These are phyloP conservation scores for Lecanoromycetidae sp. DNA, from an alignment of 2,329 filamentous ascomycete genomes.

Conservation along the genomic window DNA sequence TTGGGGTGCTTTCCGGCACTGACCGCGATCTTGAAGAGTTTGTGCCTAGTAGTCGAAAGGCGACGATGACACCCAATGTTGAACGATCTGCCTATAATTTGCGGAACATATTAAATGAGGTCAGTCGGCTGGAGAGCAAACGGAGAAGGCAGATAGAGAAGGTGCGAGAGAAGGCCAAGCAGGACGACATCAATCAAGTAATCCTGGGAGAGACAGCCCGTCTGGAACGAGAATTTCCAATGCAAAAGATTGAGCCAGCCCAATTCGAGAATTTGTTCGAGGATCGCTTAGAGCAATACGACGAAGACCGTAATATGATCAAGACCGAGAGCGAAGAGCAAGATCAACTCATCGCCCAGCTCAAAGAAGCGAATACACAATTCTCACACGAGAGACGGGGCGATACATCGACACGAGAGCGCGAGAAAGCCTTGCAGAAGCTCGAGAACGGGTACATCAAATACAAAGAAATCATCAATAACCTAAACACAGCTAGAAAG, in stretches of 20 bases:
- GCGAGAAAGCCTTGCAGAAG: conserved; percentile 74
- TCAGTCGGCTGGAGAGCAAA: conserved; percentile 68
- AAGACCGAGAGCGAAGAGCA: conserved; percentile 65
- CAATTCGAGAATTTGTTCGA: conserved; percentile 92
- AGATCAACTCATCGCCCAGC: conserved; percentile 53
- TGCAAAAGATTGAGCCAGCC: conserved; percentile 70
- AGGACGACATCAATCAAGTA: conserved; percentile 78
- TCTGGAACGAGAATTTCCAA: conserved; percentile 74
- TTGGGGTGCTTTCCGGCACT: conserved; percentile 64
- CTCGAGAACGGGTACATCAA: conserved; percentile 87
- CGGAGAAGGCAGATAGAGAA: conserved; percentile 68
- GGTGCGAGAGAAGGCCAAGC: conserved; percentile 64
- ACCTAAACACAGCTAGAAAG: conserved; percentile 80
- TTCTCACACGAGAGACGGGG: conserved; percentile 62
- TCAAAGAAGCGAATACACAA: conserved; percentile 63
- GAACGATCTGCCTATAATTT: conserved; percentile 68
- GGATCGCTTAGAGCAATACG: conserved; percentile 66
- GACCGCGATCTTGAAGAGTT: conserved; percentile 75
- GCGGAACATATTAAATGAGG: conserved; percentile 71
- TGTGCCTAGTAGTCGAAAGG: conserved; percentile 72
- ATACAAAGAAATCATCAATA: conserved; percentile 90
- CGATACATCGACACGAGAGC: conserved; percentile 56
- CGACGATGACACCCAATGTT: conserved; percentile 66
- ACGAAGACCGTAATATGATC: conserved; percentile 60
- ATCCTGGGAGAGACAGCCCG: conserved; percentile 73